These are phyloP conservation scores for Medicago ruthenica DNA, from an alignment of 306 rosid genomes.

Conservation along the genomic window DNA sequence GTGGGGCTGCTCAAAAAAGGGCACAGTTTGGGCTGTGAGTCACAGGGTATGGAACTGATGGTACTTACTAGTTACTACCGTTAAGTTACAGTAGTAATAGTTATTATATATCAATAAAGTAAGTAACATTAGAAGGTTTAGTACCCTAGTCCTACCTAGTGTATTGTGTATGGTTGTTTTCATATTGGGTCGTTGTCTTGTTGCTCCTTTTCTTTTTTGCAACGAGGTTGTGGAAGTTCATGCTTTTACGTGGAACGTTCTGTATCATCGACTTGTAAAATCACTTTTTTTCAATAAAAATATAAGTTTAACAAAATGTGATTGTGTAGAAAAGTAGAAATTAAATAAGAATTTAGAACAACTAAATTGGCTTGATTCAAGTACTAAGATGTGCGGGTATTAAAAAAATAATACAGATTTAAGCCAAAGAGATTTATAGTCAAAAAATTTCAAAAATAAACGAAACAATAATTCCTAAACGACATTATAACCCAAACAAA, in stretches of 20 bases:
- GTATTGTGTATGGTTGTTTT: not conserved
- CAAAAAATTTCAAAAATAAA: too few species aligned
- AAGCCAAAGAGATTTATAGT: too few species aligned
- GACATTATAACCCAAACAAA: too few species aligned
- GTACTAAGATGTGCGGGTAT: too few species aligned
- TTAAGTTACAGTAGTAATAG: not conserved
- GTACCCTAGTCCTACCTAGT: not conserved
- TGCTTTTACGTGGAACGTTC: not conserved
- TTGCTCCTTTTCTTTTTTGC: not conserved
- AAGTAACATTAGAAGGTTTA: not conserved
- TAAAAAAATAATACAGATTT: too few species aligned
- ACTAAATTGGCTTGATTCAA: too few species aligned
- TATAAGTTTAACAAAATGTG: too few species aligned
- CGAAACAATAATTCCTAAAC: too few species aligned
- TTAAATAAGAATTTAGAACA: too few species aligned
- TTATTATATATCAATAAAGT: not conserved
- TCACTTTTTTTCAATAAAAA: not conserved
- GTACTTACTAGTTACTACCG: conserved; percentile 37
- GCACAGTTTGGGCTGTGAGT: not conserved
- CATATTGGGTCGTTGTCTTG: not conserved
- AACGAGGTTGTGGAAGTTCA: not conserved
- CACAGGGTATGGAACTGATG: conserved; percentile 47
- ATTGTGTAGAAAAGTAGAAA: too few species aligned
- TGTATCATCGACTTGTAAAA: not conserved
- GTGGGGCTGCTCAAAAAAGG: not conserved